Evolutionary conservation across 2,329 filamentous ascomycete species (phyloP), one percentile per base, ranked within the genome.

Genomic region (Seiridium unicorne): DNA sequence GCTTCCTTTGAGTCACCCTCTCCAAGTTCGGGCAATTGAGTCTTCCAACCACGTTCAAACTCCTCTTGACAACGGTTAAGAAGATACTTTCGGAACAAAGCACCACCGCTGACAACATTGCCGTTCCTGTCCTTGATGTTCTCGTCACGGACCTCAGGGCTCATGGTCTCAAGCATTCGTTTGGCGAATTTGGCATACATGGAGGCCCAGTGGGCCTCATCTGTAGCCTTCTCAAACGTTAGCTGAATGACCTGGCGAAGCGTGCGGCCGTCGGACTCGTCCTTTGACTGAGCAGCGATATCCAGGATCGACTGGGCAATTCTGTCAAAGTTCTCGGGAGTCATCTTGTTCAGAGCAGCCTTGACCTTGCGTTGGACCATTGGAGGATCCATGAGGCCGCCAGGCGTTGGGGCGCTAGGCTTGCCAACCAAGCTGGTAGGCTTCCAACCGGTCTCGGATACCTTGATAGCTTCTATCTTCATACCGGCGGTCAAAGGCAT

Each of bases 171-270:
- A 62, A 98, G 83, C 95, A 98, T 98, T 66, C 90, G 89, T 83
- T 94, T 93, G 82, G 93, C 97, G 86, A 99, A 99, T 77, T 93
- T 95, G 73, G 95, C 95, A 73, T 99, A 99, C 92, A 98, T 98
- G 26, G 91, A 91, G 58, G 94, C 94, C 94, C 95, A 99, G 80
- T 98, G 94, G 68, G 93, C 91, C 77, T 99, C 95, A 72, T 99
- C 95, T 36, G 93, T 97, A 65, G 95, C 95, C 83, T 99, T 99
- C 81, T 99, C 95, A 69, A 99, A 99, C 1, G 94, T 97, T 63
- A 99, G 91, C 78, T 98, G 94, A 72, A 99, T 99, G 71, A 99
- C 94, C 77, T 99, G 95, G 69, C 95, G 91, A 55, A 99, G 84
- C 6, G 95, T 98, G 61, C 94, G 91, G 49, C 95, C 95, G 70